A percentile compares a stretch with the other conserved stretches of the same genome.
phyloP scores from a whole-genome alignment of 2,329 filamentous ascomycete genomes.

The Cercospora zeae-maydis region DNA sequence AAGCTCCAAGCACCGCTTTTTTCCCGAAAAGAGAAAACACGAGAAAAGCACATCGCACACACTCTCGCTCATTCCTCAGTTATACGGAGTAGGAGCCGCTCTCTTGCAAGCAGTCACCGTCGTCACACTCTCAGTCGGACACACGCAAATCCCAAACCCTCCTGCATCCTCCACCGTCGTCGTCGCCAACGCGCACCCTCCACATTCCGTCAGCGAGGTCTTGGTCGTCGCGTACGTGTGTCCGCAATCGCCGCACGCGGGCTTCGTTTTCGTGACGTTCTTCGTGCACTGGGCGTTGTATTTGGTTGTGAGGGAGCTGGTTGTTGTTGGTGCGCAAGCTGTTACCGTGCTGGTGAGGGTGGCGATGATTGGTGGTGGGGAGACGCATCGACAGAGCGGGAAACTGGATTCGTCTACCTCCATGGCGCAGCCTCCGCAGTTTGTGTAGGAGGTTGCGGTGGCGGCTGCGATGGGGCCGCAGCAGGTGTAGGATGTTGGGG shows the following conservation, averaged over 20 bases:
- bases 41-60: neutral
- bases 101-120: constrained; percentile 7
- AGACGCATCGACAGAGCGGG: constrained; percentile 13
- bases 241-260: constrained; percentile 16
- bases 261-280: neutral
- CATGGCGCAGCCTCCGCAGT: constrained; percentile 12
- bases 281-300: neutral
- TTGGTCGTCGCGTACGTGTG: constrained; percentile 14
- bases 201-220: constrained; percentile 12
- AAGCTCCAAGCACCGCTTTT: neutral
- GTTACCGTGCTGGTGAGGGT: constrained; percentile 14
- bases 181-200: constrained; percentile 12
- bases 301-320: constrained; percentile 2
- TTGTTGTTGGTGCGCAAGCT: constrained; percentile 1
- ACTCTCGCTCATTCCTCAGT: neutral
- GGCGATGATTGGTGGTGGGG: constrained; percentile 4
- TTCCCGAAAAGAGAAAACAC: neutral
- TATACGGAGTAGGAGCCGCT: neutral
- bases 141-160: constrained; percentile 14
- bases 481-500: constrained; percentile 18
- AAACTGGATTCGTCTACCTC: constrained; percentile 8
- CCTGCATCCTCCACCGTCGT: constrained; percentile 6
- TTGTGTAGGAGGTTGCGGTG: constrained; percentile 14
- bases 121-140: constrained; percentile 13
- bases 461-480: constrained; percentile 16